phyloP scores from a whole-genome alignment of 202 grass and related monocot genomes.

The Brachypodium distachyon region DNA sequence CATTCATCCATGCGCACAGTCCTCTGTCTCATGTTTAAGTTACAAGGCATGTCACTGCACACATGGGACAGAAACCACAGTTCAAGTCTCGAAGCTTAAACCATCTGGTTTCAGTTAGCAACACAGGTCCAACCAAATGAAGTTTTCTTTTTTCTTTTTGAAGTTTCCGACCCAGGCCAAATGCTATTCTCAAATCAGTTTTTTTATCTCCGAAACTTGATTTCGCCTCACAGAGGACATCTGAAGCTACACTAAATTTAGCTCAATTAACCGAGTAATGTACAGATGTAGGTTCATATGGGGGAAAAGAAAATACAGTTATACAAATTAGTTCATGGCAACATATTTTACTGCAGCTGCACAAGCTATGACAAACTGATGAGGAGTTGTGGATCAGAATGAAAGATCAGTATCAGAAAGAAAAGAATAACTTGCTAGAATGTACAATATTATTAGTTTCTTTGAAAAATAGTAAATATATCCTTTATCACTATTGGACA shows the following conservation, averaged over 20 bases:
- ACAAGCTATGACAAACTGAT: not conserved
- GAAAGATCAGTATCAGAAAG: not conserved
- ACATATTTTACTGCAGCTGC: not conserved
- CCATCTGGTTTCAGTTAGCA: not conserved
- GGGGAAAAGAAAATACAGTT: not conserved
- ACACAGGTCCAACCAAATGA: not conserved
- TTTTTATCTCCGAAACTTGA: not conserved
- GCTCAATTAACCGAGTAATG: not conserved
- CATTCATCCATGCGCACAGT: too few relatives aligned
- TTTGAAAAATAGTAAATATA: slow-evolving; percentile 47
- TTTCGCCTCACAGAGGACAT: not conserved
- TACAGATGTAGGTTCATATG: not conserved
- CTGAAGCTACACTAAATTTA: not conserved
- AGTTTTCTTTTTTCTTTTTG: not conserved
- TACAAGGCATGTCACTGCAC: too few relatives aligned
- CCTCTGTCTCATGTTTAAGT: too few relatives aligned
- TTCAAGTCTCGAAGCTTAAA: too few relatives aligned
- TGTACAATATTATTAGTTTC: slow-evolving; percentile 17
- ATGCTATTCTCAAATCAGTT: not conserved
- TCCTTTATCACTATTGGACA: slow-evolving; percentile 25
- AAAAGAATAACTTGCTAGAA: not conserved
- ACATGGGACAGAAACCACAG: too few relatives aligned
- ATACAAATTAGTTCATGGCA: not conserved
- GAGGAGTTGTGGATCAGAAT: not conserved
- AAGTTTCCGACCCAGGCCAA: not conserved